Evolutionary conservation across 192 early-diverging fungal species (phyloP), one percentile per base, ranked within the genome.

Genomic region (Dimargaris cristalligena): DNA sequence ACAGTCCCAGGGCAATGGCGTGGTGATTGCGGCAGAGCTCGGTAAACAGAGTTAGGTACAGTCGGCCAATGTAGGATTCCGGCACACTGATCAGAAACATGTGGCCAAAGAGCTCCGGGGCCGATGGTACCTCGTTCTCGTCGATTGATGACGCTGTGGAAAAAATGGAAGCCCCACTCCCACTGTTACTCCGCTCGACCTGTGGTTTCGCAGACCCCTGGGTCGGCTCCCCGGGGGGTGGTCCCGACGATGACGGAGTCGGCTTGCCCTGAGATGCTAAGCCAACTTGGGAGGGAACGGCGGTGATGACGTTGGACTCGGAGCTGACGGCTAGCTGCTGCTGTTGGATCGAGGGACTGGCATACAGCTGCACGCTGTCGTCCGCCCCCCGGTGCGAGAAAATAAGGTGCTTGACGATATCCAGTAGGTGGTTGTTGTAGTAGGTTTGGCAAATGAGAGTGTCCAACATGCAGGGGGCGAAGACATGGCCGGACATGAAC

Each of bases 401-500:
- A 20, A 82, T 73, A 14, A 82, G 59, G 31, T 67, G 72, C 65
- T 73, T 68, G 62, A 87, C 62, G 23, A 87, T 67, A 50, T 71
- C 69, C 6, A 80, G 67, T 1, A 86, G 44, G 51, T 83, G 71
- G 41, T 74, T 62, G 65, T 83, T 82, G 63, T 85, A 87, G 63
- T 80, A 83, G 11, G 84, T 72, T 70, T 88, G 86, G 65, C 77
- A 79, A 25, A 88, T 62, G 25, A 88, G 63, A 3, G 82, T 80
- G 60, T 87, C 80, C 13, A 86, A 73, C 76, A 86, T 81, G n/a
- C 73, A 67, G 2, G 79, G 73, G 9, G 81, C 76, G 44, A 82
- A 86, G 6, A 88, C 81, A 34, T 84, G 80, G 31, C 86, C 86
- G 2, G 75, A 75, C 68, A 83, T 80, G 59, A 86, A 88, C 28